Evolutionary conservation across 1,284 basidiomycete species (phyloP).

Genomic region (Vanrija pseudolonga): DNA sequence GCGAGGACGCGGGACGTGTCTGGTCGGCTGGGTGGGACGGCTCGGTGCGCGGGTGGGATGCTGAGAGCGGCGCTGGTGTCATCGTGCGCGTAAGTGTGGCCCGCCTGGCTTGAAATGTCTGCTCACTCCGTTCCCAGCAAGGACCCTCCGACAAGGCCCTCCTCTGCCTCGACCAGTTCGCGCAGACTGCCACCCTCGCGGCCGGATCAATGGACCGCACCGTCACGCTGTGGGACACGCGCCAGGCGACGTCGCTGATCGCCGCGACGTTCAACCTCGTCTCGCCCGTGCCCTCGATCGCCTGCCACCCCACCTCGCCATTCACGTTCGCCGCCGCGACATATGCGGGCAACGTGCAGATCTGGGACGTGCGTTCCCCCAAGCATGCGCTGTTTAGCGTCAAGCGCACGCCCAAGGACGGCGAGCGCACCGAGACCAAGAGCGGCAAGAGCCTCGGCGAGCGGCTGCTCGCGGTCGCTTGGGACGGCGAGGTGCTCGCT

Average conservation of each 20-base stretch:
- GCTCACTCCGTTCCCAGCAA: slow-evolving; percentile 28
- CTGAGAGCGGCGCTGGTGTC: slow-evolving; percentile 45
- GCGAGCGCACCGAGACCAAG: slow-evolving; percentile 39
- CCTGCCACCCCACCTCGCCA: slow-evolving; percentile 57
- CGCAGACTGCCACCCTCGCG: slow-evolving; percentile 45
- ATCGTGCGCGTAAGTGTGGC: slow-evolving; percentile 48
- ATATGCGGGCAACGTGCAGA: slow-evolving; percentile 73
- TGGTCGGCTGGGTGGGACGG: slow-evolving; percentile 53
- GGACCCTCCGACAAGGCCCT: slow-evolving; percentile 50
- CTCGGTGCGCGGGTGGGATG: slow-evolving; percentile 52
- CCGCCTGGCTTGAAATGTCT: not conserved
- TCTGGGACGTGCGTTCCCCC: slow-evolving; percentile 75
- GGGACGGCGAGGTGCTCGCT: slow-evolving; percentile 67
- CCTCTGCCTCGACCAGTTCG: slow-evolving; percentile 51
- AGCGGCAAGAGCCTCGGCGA: slow-evolving; percentile 57
- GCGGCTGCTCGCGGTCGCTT: slow-evolving; percentile 63
- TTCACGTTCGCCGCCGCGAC: slow-evolving; percentile 74
- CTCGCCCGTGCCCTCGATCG: slow-evolving; percentile 69
- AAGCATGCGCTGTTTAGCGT: slow-evolving; percentile 58
- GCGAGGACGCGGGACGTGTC: slow-evolving; percentile 26
- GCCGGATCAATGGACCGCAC: slow-evolving; percentile 54
- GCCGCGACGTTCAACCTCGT: slow-evolving; percentile 56
- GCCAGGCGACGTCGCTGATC: slow-evolving; percentile 52
- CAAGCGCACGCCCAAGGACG: slow-evolving; percentile 21
- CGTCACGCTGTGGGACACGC: slow-evolving; percentile 53